Evolutionary conservation across 2,329 filamentous ascomycete species (phyloP), one percentile per base, ranked within the genome.

Genomic region (Pseudocercospora fuligena): DNA sequence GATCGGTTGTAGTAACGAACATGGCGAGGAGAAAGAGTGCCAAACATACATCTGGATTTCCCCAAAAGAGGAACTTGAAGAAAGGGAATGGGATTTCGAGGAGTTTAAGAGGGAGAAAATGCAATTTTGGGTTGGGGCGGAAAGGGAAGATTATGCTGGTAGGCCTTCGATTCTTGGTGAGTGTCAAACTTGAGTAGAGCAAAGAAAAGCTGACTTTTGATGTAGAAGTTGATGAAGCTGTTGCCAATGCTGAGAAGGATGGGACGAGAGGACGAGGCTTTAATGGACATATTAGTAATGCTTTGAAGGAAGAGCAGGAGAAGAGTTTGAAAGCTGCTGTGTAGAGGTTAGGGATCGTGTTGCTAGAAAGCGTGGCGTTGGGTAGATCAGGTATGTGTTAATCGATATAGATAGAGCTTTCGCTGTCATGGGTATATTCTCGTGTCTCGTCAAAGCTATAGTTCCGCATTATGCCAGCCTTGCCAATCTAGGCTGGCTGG

Each of bases 41-140:
- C 84, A 80, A 73, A 83, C 72, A 27, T 85, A 84, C 60, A 85
- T 92, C 6, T 87, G 85, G 76, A 77, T 83, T 69, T 78, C 83
- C 16, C 72, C 78, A 53, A 67, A 74, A 54, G 67, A 81, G 9
- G 65, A 79, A 0, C 80, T 98, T 19, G 92, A 97, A 78, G 82
- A 86, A 33, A 79, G 82, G 23, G 93, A 97, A 78, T 98, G 94
- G 94, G 92, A 97, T 77, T 95, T 93, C 80, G 88, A 90, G 57
- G 88, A 91, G 69, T 98, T 97, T 77, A 88, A 90, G 68, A 83
- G 84, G 73, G 89, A 95, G 68, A 97, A 93, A 82, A 82, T 91
- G 84, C 75, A 78, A 58, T 81, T 82, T 71, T 90, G 88, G 88
- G 82, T 85, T 66, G 84, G 82, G 8, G 56, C n/a, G 56, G 56